These are phyloP conservation scores for Wickerhamiella kazuoi DNA, from an alignment of 805 yeast genomes.

Conservation along the genomic window DNA sequence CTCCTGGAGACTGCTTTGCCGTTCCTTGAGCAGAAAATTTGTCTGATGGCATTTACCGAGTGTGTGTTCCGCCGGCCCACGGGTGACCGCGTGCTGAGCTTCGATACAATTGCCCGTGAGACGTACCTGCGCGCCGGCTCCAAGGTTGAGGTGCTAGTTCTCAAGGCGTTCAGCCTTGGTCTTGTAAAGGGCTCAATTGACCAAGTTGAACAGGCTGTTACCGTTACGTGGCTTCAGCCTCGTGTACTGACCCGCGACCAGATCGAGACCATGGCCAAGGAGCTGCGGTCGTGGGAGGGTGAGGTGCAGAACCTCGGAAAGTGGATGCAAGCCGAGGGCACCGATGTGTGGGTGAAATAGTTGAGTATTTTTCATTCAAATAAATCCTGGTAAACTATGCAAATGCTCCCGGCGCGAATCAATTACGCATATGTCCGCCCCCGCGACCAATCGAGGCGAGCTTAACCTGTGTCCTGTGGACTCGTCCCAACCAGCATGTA, in stretches of 20 bases:
- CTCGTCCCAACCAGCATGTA: too few relatives aligned
- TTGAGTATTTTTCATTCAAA: neutral
- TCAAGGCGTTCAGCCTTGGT: slow-evolving; percentile 76
- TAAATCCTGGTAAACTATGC: neutral
- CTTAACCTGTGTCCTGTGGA: too few relatives aligned
- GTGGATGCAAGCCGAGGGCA: slow-evolving; percentile 44
- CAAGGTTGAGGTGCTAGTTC: slow-evolving; percentile 77
- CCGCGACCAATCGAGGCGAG: too few relatives aligned
- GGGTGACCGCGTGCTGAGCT: slow-evolving; percentile 53
- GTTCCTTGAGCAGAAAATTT: slow-evolving; percentile 74
- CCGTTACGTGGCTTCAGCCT: slow-evolving; percentile 91
- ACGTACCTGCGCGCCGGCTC: slow-evolving; percentile 41
- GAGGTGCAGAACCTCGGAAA: slow-evolving; percentile 50
- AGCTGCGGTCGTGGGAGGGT: slow-evolving; percentile 60
- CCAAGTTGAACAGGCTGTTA: slow-evolving; percentile 61
- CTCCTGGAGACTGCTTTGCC: slow-evolving; percentile 38
- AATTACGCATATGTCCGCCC: too few relatives aligned
- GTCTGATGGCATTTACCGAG: slow-evolving; percentile 82
- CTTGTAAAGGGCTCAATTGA: slow-evolving; percentile 80
- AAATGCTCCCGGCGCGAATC: too few relatives aligned
- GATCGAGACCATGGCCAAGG: slow-evolving; percentile 54
- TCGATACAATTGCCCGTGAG: slow-evolving; percentile 55
- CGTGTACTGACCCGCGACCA: slow-evolving; percentile 73
- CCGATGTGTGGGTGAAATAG: slow-evolving; percentile 37
- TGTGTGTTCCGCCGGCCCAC: slow-evolving; percentile 62